Conservation (phyloP, 345 rosid genomes). For the Sisymbrium irio region DNA sequence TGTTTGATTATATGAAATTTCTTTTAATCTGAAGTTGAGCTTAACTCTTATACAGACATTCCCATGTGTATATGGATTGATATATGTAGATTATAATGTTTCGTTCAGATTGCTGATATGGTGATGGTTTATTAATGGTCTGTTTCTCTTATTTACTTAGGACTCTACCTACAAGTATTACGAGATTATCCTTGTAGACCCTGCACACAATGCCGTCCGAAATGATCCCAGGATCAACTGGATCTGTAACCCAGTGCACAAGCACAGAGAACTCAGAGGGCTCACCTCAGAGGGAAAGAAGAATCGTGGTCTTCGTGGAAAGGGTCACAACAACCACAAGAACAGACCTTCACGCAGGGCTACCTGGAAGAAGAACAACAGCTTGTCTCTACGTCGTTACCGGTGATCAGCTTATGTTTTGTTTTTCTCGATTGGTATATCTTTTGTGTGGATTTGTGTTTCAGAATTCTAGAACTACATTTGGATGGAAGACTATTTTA, state of each 20-base stretch:
- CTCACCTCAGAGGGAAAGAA: conserved; percentile 86
- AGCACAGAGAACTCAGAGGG: conserved; percentile 81
- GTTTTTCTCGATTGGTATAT: conserved; percentile 21
- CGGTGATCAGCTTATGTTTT: conserved; percentile 40
- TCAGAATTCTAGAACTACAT: background rate
- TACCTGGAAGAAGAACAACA: conserved; percentile 77
- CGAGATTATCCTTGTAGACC: conserved; percentile 71
- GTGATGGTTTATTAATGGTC: background rate
- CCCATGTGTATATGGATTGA: background rate
- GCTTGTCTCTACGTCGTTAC: conserved; percentile 58
- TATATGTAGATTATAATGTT: background rate
- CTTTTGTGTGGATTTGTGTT: conserved; percentile 17
- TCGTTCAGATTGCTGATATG: background rate
- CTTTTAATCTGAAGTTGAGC: background rate
- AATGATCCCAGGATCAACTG: conserved; percentile 86
- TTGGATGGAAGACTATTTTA: background rate
- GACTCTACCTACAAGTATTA: conserved; percentile 82
- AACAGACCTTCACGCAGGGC: conserved; percentile 73
- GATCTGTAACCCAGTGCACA: conserved; percentile 83
- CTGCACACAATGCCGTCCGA: conserved; percentile 64
- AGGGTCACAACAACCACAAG: conserved; percentile 75
- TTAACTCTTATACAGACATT: background rate
- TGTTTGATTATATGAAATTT: background rate
- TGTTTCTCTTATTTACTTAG: conserved; percentile 12
- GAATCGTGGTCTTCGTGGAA: conserved; percentile 82